Evolutionary conservation across 169 alveolate genomes (phyloP).

Genomic region (Plasmodium knowlesi): DNA sequence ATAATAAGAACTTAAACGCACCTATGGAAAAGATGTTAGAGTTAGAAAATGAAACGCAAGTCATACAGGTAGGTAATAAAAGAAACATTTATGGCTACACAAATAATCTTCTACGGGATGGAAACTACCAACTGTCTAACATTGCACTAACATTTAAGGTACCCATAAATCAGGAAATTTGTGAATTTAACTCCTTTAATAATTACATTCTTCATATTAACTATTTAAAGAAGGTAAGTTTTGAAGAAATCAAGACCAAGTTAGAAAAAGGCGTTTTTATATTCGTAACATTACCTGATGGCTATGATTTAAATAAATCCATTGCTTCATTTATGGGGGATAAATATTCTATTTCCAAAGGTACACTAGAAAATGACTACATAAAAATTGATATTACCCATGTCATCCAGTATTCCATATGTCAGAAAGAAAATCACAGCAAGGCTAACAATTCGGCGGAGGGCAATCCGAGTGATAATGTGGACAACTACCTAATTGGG

Average conservation of each 20-base stretch:
- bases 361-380: slow-evolving; percentile 48
- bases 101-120: not conserved
- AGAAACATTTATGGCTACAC: slow-evolving; percentile 15
- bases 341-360: slow-evolving; percentile 16
- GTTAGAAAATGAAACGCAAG: not conserved
- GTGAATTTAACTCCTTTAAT: slow-evolving; percentile 29
- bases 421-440: not conserved
- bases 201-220: slow-evolving; percentile 17
- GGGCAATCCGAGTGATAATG: not conserved
- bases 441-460: not conserved
- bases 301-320: not conserved
- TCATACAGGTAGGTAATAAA: not conserved
- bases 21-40: not conserved
- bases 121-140: slow-evolving; percentile 7
- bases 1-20: not conserved
- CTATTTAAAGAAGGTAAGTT: not conserved
- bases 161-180: slow-evolving; percentile 24
- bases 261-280: slow-evolving; percentile 12
- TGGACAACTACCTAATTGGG: not conserved
- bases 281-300: slow-evolving; percentile 8
- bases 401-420: not conserved
- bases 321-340: slow-evolving; percentile 29
- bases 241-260: not conserved
- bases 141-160: slow-evolving; percentile 19
- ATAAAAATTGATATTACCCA: slow-evolving; percentile 20